Base-by-base conservation (phyloP, 2,329 filamentous ascomycete genomes). In the Cadophora malorum region DNA sequence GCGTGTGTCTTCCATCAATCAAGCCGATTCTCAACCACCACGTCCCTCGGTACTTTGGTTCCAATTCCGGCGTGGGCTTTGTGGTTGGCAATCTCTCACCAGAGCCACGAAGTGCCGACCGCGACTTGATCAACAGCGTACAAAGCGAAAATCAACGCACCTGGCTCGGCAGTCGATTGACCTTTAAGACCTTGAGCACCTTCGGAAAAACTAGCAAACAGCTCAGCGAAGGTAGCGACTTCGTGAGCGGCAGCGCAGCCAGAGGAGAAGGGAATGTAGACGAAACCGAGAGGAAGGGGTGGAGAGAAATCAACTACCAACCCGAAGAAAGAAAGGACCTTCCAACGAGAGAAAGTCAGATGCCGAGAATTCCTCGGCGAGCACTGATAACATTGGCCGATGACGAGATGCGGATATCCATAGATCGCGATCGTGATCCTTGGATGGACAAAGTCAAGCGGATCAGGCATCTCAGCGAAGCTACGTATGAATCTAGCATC, bases 1-100 rank as follows among this genome's bases (percentile, higher is more conserved):
- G 59, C 59, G 59, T 52, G 41, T 62, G 59, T 14, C 59, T 62
- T 16, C 59, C 59, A 41, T 59, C 56, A 19, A 38, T 59, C 2
- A 59, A 59, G 23, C 56, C 56, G 7, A 59, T 59, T 28, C 33
- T 59, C 12, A 59, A 59, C 21, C 14, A 59, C 35, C 56, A 59
- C 10, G 33, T 59, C 35, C 56, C 56, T 41, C 33, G 35, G 16
- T 45, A 59, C 35, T 59, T 59, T 33, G 21, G 56, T 16, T 16
- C 56, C 4, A 45, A 35, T 35, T 41, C 56, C 7, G 38, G 33
- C 10, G 14, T 7, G 3, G 56, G 56, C 3, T 38, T 59, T 14
- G 33, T 59, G 12, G n/a, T 41, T 16, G 56, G 56, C 21, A 59
- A 25, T 19, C n/a, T 25, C 56, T 45, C 56, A 19, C n/a, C 21